Conservation (phyloP, 148 eudicot species). For the Chenopodium suecicum region DNA sequence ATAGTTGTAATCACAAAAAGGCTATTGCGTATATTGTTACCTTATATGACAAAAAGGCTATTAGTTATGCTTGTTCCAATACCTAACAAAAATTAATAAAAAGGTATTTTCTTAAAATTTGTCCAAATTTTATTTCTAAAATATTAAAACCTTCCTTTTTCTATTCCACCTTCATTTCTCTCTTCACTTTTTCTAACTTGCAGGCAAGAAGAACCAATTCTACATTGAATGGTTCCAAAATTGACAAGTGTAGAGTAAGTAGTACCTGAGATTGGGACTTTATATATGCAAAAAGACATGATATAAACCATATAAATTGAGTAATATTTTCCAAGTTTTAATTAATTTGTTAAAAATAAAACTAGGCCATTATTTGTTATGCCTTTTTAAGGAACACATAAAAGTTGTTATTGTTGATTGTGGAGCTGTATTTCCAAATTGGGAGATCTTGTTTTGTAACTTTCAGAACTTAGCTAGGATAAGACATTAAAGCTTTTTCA, state of each 20-base stretch:
- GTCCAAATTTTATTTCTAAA: too few species aligned
- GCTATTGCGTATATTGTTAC: too few species aligned
- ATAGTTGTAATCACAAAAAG: too few species aligned
- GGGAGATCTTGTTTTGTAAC: constrained; percentile 8
- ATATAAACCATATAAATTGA: background rate
- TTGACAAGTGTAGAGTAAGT: background rate
- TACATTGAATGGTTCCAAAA: constrained; percentile 16
- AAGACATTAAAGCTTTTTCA: background rate
- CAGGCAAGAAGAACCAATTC: constrained; percentile 21
- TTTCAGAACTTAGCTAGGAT: background rate
- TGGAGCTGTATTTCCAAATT: constrained; percentile 2
- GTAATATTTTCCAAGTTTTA: too few species aligned
- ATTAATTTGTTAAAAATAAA: too few species aligned
- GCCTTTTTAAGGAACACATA: background rate
- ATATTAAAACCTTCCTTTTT: background rate
- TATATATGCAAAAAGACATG: background rate
- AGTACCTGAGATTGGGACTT: constrained; percentile 23
- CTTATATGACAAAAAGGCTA: too few species aligned
- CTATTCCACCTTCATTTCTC: background rate
- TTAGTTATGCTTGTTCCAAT: too few species aligned
- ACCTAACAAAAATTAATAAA: too few species aligned
- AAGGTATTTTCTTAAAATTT: too few species aligned
- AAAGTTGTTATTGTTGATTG: background rate
- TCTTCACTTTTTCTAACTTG: background rate
- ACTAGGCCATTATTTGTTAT: background rate